Evolutionary conservation across 192 early-diverging fungal species (phyloP), one percentile per base, ranked within the genome.

Genomic region (Cladochytrium replicatum): DNA sequence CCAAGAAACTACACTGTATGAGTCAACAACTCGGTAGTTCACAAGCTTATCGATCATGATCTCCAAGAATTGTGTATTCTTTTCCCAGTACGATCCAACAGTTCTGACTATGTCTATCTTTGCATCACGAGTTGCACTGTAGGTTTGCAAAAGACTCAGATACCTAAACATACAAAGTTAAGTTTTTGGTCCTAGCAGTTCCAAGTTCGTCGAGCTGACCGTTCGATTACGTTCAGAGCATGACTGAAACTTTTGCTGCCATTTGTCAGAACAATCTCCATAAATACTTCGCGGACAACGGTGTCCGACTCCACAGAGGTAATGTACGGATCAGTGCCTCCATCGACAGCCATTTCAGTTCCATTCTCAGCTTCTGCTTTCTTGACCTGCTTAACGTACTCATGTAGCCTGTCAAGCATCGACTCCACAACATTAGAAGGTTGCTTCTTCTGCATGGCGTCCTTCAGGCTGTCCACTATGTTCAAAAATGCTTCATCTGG

Each of bases 241-340:
- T 99, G 96, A 38, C 80, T 85, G 63, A 99, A 97, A 52, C 82
- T 89, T 61, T 96, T 96, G 63, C 81, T 81, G 25, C 96, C 96
- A 26, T 90, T 64, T 32, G 88, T 69, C 44, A 97, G 65, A 15
- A 97, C 72, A 52, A 82, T 84, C 56, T 94, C 83, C 2, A 91
- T 66, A 42, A 99, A 63, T 41, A 77, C 74, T 37, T 88, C 82
- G 41, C 78, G 80, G n/a, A 77, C 77, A 31, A 71, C 32, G 21
- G 45, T 34, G 23, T 58, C 48, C 13, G 47, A 30, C 9, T 39
- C 13, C 58, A 50, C n/a, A n/a, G n/a, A n/a, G n/a, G n/a, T n/a
- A n/a, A n/a, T n/a, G n/a, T n/a, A n/a, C n/a, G n/a, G n/a, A n/a
- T n/a, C n/a, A n/a, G n/a, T n/a, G n/a, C n/a, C n/a, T n/a, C n/a